phyloP scores from a whole-genome alignment of 352 stramenopile genomes.

The Globisporangium emineosum region DNA sequence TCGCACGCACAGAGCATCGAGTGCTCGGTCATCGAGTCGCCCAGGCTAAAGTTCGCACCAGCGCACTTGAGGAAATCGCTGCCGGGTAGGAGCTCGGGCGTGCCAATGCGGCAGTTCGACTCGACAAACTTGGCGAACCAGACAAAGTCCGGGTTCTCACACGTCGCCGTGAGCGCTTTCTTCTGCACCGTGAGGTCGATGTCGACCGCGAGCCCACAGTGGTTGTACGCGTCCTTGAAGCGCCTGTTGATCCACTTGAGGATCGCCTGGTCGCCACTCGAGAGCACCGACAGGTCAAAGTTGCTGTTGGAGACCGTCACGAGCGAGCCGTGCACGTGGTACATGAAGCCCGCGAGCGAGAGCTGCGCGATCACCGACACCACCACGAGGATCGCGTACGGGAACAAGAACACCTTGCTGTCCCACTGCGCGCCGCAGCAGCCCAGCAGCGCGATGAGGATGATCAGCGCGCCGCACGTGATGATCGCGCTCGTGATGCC shows the following conservation, averaged over 20 bases:
- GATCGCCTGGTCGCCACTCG: conserved; percentile 50
- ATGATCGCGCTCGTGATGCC: conserved; percentile 78
- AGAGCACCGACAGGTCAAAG: conserved; percentile 66
- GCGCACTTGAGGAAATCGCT: conserved; percentile 75
- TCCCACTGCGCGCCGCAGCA: conserved; percentile 84
- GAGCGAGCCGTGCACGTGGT: conserved; percentile 73
- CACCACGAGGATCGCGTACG: conserved; percentile 73
- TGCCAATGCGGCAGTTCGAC: conserved; percentile 64
- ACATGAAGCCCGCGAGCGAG: conserved; percentile 76
- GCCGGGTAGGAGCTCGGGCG: conserved; percentile 41
- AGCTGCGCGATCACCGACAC: conserved; percentile 80
- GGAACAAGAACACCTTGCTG: conserved; percentile 84
- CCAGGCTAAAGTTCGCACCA: conserved; percentile 57
- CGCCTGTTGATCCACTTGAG: conserved; percentile 75
- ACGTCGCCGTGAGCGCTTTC: conserved; percentile 46
- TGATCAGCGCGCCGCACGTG: conserved; percentile 73
- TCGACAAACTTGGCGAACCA: conserved; percentile 79
- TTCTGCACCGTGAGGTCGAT: conserved; percentile 45
- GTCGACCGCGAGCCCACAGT: conserved; percentile 67
- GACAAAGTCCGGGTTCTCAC: conserved; percentile 47
- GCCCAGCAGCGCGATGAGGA: conserved; percentile 71
- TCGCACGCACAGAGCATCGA: conserved; percentile 83
- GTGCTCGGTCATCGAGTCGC: conserved; percentile 66
- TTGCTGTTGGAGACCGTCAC: conserved; percentile 58
- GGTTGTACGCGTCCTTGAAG: conserved; percentile 74